A percentile compares a stretch with the other conserved stretches of the same genome.
Conservation (phyloP, 2,329 filamentous ascomycete species). For the Alternaria consortialis region DNA sequence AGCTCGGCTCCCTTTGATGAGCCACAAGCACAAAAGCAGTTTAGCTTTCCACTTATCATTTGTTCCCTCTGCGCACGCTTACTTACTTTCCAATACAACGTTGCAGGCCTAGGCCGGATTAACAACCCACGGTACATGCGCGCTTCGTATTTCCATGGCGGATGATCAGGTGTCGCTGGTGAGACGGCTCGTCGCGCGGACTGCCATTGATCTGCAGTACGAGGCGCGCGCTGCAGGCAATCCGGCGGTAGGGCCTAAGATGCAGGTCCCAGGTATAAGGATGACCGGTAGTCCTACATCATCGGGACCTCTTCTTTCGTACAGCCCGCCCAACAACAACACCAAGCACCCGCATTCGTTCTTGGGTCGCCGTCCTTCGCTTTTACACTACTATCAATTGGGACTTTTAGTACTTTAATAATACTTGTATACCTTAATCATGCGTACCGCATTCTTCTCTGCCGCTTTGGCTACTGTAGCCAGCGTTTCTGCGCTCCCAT, state of each 20-base stretch:
- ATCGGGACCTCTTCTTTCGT: conserved; percentile 4
- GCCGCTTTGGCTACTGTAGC: conserved; percentile 25
- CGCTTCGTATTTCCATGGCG: conserved; percentile 26
- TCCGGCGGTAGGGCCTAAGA: not conserved
- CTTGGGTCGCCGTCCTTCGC: conserved; percentile 16
- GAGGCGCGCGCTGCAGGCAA: conserved; percentile 2
- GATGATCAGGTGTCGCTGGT: conserved; percentile 17
- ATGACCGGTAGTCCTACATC: conserved; percentile 10
- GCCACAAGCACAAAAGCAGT: conserved; percentile 8
- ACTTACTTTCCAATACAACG: conserved; percentile 25
- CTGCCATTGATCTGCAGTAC: conserved; percentile 15
- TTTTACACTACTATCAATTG: conserved; percentile 10
- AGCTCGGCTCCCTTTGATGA: conserved; percentile 15
- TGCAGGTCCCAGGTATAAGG: conserved; percentile 24
- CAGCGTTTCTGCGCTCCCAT: conserved; percentile 22
- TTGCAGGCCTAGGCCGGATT: conserved; percentile 25
- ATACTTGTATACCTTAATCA: conserved; percentile 26
- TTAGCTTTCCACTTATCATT: conserved; percentile 20
- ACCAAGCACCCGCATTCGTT: conserved; percentile 11
- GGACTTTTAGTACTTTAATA: conserved; percentile 5
- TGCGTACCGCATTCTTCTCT: conserved; percentile 27
- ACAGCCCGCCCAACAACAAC: conserved; percentile 11
- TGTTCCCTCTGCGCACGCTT: conserved; percentile 15
- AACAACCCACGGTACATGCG: conserved; percentile 15
- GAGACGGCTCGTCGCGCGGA: conserved; percentile 11